Evolutionary conservation across 805 yeast genomes (phyloP), one percentile per base, ranked within the genome.

Genomic region (Vanderwaltozyma tropicalis): DNA sequence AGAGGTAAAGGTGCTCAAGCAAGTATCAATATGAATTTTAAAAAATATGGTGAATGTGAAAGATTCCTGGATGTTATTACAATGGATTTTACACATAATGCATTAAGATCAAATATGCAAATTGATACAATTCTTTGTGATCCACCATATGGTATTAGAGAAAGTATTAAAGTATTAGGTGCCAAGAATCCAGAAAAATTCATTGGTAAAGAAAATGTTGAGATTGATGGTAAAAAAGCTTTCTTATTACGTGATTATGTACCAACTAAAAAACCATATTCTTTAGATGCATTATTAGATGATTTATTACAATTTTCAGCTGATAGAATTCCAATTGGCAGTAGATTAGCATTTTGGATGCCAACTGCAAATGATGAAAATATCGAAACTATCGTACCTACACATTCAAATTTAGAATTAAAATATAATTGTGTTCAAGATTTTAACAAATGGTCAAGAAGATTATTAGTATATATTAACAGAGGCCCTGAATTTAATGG

Each of bases 61-160:
- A 64, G 68, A 32, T 81, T 78, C 48, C 58, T 87, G 38, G 97
- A 88, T 55, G 80, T 81, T 0, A 48, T 85, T 48, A 79, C 94
- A 13, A 84, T 92, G 92, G 98, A 92, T 62, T 92, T 92, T 59
- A 92, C 97, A 2, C 87, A 92, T 56, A 81, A 82, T 57, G 80
- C 95, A 3, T 66, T 92, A 38, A 68, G 96, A 46, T 41, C 57
- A 0, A 68, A 71, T 44, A 60, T 92, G 18, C 53, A 47, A 20
- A 68, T 92, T 12, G 96, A 92, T 55, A 69, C 83, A 1, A 89
- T 92, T 5, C 74, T 89, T 2, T 87, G 96, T 55, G 98, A 92
- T 61, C 98, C 98, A 2, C 98, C 98, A 0, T 92, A 92, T 58
- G 98, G 98, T 11, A 94, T 92, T 2, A 69, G 98, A 48, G 98